A percentile compares a stretch with the other conserved stretches of the same genome.
Conservation (phyloP, 2,329 filamentous ascomycete species). For the Shiraia bambusicola region DNA sequence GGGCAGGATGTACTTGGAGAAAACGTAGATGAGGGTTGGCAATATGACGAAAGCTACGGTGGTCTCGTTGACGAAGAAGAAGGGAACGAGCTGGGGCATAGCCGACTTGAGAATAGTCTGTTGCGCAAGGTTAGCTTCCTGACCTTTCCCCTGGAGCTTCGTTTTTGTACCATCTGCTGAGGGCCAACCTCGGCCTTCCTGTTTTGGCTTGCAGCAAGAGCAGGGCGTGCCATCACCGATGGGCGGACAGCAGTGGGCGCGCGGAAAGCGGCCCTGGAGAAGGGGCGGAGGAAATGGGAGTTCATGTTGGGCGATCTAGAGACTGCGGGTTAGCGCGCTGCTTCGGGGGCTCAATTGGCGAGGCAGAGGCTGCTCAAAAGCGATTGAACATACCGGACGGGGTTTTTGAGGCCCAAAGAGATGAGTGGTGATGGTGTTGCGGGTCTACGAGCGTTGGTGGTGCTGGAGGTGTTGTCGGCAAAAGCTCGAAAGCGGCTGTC, state of each 20-base stretch:
- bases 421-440: conserved; percentile 40
- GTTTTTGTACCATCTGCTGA: conserved; percentile 37
- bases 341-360: conserved; percentile 30
- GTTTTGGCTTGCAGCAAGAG: conserved; percentile 37
- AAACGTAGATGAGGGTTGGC: conserved; percentile 47
- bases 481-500: conserved; percentile 30
- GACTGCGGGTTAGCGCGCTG: conserved; percentile 34
- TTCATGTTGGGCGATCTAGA: conserved; percentile 44
- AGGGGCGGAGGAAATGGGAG: conserved; percentile 46
- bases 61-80: conserved; percentile 51
- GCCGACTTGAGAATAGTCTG: conserved; percentile 46
- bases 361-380: conserved; percentile 11
- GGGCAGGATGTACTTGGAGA: conserved; percentile 49
- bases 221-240: conserved; percentile 39
- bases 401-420: conserved; percentile 31
- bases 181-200: conserved; percentile 39
- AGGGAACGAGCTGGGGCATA: conserved; percentile 49
- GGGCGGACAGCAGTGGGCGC: conserved; percentile 40
- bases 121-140: conserved; percentile 16
- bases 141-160: background rate
- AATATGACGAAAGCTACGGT: conserved; percentile 46
- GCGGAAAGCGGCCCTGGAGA: conserved; percentile 44
- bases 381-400: conserved; percentile 35
- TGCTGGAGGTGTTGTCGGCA: conserved; percentile 29
- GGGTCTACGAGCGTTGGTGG: conserved; percentile 25